Percentiles rank a stretch among this genome's conserved stretches.
These are phyloP conservation scores for Ceratocystis ficicola DNA, from an alignment of 2,329 filamentous ascomycete species.

Conservation along the genomic window DNA sequence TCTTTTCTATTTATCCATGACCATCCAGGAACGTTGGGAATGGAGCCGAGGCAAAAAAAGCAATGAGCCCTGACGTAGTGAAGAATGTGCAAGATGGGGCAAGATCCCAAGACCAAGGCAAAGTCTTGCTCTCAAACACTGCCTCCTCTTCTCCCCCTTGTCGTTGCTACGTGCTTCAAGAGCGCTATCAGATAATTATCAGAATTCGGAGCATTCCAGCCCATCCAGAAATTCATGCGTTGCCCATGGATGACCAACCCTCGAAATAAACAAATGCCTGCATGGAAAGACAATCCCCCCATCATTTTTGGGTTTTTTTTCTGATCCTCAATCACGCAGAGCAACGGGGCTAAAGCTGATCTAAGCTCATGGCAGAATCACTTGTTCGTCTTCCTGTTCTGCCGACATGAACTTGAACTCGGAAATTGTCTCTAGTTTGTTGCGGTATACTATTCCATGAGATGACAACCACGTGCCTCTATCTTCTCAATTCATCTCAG, in stretches of 20 bases:
- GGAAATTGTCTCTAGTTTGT: background rate
- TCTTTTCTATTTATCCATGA: background rate
- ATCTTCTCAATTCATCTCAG: background rate
- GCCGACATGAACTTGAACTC: background rate
- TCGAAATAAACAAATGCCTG: background rate
- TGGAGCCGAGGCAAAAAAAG: background rate
- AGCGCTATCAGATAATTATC: background rate
- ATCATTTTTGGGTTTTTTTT: slow-evolving; percentile 4
- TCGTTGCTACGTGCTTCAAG: background rate
- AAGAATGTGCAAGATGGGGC: background rate
- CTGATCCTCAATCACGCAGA: background rate
- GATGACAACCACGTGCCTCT: background rate
- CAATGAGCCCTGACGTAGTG: background rate
- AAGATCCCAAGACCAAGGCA: background rate
- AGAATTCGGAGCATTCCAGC: slow-evolving; percentile 2
- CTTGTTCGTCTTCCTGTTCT: background rate
- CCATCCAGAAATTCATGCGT: background rate
- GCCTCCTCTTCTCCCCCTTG: background rate
- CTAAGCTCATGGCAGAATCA: background rate
- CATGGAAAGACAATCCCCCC: background rate
- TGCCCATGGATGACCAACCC: background rate
- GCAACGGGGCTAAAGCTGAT: slow-evolving; percentile 5
- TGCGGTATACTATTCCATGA: too few species aligned
- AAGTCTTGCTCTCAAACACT: background rate
- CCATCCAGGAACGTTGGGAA: background rate